These are phyloP conservation scores for Dicorynia guianensis DNA, from an alignment of 306 rosid genomes.

Conservation along the genomic window DNA sequence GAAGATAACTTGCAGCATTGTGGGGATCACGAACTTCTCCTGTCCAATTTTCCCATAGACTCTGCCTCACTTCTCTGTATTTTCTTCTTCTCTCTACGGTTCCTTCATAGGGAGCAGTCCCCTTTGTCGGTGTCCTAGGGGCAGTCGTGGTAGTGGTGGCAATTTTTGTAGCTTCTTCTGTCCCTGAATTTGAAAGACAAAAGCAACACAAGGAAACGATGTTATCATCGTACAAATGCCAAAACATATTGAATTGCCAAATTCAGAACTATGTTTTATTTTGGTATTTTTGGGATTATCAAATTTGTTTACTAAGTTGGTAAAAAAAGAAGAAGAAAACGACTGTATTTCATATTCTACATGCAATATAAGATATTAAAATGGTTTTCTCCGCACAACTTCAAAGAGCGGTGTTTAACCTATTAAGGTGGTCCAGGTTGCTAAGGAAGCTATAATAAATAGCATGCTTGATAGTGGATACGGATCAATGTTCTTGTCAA, in stretches of 20 bases:
- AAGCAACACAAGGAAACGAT: neutral
- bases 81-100: conserved; percentile 68
- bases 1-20: conserved; percentile 47
- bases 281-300: too few species aligned
- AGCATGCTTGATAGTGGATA: neutral
- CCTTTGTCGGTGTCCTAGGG: conserved; percentile 29
- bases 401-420: neutral
- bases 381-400: too few species aligned
- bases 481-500: neutral
- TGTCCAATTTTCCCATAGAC: conserved; percentile 63
- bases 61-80: conserved; percentile 93
- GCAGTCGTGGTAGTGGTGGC: neutral
- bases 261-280: too few species aligned
- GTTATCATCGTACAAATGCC: neutral
- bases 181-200: conserved; percentile 6
- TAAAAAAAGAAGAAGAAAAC: too few species aligned
- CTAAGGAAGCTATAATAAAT: neutral
- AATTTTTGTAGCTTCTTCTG: conserved; percentile 38
- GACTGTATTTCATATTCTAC: neutral
- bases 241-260: neutral
- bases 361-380: conserved; percentile 13
- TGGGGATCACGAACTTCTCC: too few species aligned
- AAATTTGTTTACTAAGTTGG: too few species aligned
- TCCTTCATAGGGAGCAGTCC: conserved; percentile 49
- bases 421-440: neutral